phyloP scores from a whole-genome alignment of 2,329 filamentous ascomycete genomes.

The Stemphylium beticola region DNA sequence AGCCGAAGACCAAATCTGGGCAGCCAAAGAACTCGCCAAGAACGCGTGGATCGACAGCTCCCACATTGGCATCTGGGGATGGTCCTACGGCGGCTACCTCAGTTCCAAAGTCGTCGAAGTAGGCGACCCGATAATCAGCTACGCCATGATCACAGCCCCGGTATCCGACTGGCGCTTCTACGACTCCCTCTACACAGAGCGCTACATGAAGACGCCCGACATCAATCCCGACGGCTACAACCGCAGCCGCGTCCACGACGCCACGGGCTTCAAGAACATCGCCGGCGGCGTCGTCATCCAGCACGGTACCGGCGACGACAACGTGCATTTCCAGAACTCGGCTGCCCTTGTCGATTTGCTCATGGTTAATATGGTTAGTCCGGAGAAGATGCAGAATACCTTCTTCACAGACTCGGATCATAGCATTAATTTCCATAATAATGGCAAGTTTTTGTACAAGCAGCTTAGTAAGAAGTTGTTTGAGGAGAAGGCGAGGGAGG shows the following conservation, averaged over 20 bases:
- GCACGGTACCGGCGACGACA: slow-evolving; percentile 73
- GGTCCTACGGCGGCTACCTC: slow-evolving; percentile 72
- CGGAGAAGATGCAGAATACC: slow-evolving; percentile 67
- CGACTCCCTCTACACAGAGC: slow-evolving; percentile 73
- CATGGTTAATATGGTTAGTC: slow-evolving; percentile 64
- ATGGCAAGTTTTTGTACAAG: slow-evolving; percentile 64
- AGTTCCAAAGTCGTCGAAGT: slow-evolving; percentile 70
- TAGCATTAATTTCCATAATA: slow-evolving; percentile 64
- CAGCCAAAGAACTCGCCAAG: slow-evolving; percentile 62
- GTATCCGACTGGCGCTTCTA: slow-evolving; percentile 75
- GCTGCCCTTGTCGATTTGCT: slow-evolving; percentile 68
- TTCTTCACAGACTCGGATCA: slow-evolving; percentile 72
- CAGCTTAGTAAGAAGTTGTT: slow-evolving; percentile 66
- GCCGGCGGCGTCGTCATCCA: slow-evolving; percentile 66
- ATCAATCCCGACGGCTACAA: slow-evolving; percentile 67
- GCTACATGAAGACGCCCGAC: slow-evolving; percentile 71
- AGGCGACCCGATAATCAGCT: slow-evolving; percentile 65
- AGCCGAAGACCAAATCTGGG: slow-evolving; percentile 71
- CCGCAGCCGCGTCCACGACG: slow-evolving; percentile 63
- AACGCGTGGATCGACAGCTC: slow-evolving; percentile 63
- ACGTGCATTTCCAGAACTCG: slow-evolving; percentile 73
- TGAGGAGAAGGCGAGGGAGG: slow-evolving; percentile 63
- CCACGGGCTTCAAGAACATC: slow-evolving; percentile 67
- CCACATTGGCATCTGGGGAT: slow-evolving; percentile 71
- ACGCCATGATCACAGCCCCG: slow-evolving; percentile 69